Evolutionary conservation across 2,329 filamentous ascomycete genomes (phyloP).

Genomic region (Helminthosporium solani): DNA sequence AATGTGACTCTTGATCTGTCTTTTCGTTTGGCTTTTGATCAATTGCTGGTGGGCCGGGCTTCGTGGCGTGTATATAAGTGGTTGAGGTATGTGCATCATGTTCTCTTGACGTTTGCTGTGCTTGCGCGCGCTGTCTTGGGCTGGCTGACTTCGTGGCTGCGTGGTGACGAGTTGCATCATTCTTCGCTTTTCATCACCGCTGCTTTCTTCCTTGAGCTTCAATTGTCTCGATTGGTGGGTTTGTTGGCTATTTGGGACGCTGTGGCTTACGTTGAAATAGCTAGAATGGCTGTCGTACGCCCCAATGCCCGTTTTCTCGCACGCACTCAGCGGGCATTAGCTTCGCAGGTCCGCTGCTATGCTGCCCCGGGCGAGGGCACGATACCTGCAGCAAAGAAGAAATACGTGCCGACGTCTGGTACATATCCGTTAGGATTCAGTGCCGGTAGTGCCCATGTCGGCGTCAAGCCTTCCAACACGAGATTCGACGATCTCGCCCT

Average conservation of each 20-base stretch:
- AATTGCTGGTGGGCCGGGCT: conserved; percentile 16
- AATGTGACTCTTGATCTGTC: conserved; percentile 1
- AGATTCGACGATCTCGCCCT: conserved; percentile 88
- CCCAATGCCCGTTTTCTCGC: conserved; percentile 29
- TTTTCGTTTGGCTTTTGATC: no score
- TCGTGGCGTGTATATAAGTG: conserved; percentile 1
- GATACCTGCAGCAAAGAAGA: conserved; percentile 78
- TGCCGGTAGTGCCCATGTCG: conserved; percentile 83
- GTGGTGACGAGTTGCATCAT: not conserved
- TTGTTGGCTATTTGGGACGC: not conserved
- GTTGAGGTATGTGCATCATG: conserved; percentile 7
- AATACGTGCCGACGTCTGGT: conserved; percentile 82
- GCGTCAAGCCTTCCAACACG: conserved; percentile 91
- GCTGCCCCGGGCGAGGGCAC: conserved; percentile 59
- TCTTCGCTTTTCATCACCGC: not conserved
- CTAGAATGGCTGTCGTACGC: conserved; percentile 35
- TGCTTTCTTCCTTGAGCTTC: not conserved
- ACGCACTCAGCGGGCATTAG: conserved; percentile 25
- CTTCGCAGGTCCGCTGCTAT: conserved; percentile 53
- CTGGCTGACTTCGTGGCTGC: no score
- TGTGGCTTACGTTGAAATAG: conserved; percentile 5
- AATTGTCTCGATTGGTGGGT: not conserved
- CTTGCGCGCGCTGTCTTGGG: no score
- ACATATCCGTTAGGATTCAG: conserved; percentile 89
- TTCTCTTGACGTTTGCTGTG: conserved; percentile 1